phyloP scores from a whole-genome alignment of 208 protist species.

The Vickermania spadyakhi region DNA sequence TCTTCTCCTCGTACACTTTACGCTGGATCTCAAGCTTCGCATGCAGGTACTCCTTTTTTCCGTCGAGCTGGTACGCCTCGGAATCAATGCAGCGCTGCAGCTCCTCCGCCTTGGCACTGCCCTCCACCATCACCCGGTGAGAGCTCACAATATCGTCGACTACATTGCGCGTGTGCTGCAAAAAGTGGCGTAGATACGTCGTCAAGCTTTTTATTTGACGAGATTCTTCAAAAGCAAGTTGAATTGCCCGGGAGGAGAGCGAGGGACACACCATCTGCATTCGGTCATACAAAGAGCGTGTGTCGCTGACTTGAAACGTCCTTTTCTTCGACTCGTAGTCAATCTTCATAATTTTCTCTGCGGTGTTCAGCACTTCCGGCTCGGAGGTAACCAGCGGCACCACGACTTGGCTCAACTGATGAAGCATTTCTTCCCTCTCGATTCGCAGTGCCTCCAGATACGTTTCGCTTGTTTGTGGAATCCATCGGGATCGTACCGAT shows the following conservation, averaged over 20 bases:
- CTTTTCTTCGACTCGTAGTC: neutral
- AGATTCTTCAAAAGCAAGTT: constrained; percentile 12
- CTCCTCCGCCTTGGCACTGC: constrained; percentile 8
- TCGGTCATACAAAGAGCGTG: constrained; percentile 15
- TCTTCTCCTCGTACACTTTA: constrained; percentile 24
- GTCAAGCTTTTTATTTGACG: constrained; percentile 8
- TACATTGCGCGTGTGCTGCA: constrained; percentile 14
- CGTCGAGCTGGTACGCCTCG: constrained; percentile 19
- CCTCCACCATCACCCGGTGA: constrained; percentile 11
- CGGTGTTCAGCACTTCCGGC: neutral
- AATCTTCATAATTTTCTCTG: neutral
- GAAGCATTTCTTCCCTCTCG: neutral
- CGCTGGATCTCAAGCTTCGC: constrained; percentile 19
- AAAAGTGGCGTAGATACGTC: constrained; percentile 4
- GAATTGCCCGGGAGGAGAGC: neutral
- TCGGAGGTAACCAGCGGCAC: neutral
- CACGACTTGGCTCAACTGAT: neutral
- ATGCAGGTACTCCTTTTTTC: constrained; percentile 14
- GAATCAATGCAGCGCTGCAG: constrained; percentile 13
- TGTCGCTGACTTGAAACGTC: neutral
- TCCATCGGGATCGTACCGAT: neutral
- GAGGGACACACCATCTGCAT: constrained; percentile 14
- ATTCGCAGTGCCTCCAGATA: neutral
- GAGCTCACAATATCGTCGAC: constrained; percentile 12
- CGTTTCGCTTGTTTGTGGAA: neutral